Conservation (phyloP, 805 yeast species). For the Wickerhamomyces silvicola region DNA sequence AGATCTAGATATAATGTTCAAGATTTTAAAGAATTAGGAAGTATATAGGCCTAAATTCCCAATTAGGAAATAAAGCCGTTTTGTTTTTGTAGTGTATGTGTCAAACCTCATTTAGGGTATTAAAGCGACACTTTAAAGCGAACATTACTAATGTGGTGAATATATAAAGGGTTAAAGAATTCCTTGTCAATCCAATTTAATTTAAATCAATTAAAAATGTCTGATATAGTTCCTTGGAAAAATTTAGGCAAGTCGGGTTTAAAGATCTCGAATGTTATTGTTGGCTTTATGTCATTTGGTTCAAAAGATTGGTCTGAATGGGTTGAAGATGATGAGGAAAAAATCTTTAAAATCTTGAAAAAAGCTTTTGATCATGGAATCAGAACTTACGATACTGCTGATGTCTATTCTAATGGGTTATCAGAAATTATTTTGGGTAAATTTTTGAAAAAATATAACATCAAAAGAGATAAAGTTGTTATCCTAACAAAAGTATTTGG, state of each 20-base stretch:
- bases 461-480: constrained; percentile 43
- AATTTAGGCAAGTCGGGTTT: constrained; percentile 37
- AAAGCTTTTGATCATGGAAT: constrained; percentile 37
- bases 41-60: too few species aligned
- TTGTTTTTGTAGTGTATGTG: too few species aligned
- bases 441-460: constrained; percentile 41
- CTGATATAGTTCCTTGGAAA: constrained; percentile 4
- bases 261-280: constrained; percentile 37
- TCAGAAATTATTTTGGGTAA: constrained; percentile 43
- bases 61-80: too few species aligned
- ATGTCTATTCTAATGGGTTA: constrained; percentile 35
- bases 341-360: constrained; percentile 34
- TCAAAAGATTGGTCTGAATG: constrained; percentile 33
- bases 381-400: constrained; percentile 44
- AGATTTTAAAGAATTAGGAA: neutral
- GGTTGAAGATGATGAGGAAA: constrained; percentile 38
- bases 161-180: too few species aligned
- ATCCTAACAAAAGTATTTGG: constrained; percentile 39
- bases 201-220: too few species aligned
- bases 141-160: too few species aligned
- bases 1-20: neutral
- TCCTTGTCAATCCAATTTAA: too few species aligned
- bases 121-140: too few species aligned
- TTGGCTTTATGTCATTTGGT: constrained; percentile 50
- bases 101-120: too few species aligned